Evolutionary conservation across 257 asterid species (phyloP).

Genomic region (Verbena officinalis): DNA sequence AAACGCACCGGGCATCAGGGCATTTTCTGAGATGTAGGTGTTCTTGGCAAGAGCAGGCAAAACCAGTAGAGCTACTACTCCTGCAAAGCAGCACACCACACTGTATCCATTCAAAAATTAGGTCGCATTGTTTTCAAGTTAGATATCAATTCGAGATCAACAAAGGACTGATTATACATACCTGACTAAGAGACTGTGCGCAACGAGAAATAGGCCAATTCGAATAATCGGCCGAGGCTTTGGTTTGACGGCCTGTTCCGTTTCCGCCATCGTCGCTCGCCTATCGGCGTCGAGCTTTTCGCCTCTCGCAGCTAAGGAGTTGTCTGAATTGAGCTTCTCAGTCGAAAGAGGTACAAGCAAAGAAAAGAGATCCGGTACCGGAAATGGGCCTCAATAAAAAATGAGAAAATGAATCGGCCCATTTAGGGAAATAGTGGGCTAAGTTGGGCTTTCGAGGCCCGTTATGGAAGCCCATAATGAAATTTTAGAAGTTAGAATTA

Average conservation of each 20-base stretch:
- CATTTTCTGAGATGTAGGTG: conserved; percentile 91
- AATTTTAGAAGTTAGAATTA: no score
- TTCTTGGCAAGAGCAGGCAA: conserved; percentile 91
- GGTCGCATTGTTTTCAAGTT: conserved; percentile 1
- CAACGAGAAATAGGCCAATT: conserved; percentile 68
- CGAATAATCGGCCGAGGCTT: conserved; percentile 89
- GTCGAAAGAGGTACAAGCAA: not conserved
- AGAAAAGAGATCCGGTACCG: not conserved
- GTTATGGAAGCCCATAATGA: not conserved
- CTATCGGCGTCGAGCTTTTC: conserved; percentile 33
- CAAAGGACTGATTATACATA: conserved; percentile 19
- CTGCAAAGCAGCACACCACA: conserved; percentile 73
- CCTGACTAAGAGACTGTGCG: conserved; percentile 77
- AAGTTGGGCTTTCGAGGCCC: not conserved
- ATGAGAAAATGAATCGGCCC: not conserved
- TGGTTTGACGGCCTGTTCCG: conserved; percentile 43
- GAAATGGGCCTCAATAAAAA: not conserved
- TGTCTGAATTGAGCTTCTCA: not conserved
- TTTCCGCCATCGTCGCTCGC: conserved; percentile 56
- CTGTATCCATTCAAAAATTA: conserved; percentile 48
- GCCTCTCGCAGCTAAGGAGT: conserved; percentile 9
- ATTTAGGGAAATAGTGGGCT: not conserved
- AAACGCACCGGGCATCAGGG: conserved; percentile 91
- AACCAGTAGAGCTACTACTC: conserved; percentile 69
- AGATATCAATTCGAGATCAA: not conserved